A percentile compares a stretch with the other conserved stretches of the same genome.
phyloP scores from a whole-genome alignment of 192 early-diverging fungal species.

The Podila horticola region DNA sequence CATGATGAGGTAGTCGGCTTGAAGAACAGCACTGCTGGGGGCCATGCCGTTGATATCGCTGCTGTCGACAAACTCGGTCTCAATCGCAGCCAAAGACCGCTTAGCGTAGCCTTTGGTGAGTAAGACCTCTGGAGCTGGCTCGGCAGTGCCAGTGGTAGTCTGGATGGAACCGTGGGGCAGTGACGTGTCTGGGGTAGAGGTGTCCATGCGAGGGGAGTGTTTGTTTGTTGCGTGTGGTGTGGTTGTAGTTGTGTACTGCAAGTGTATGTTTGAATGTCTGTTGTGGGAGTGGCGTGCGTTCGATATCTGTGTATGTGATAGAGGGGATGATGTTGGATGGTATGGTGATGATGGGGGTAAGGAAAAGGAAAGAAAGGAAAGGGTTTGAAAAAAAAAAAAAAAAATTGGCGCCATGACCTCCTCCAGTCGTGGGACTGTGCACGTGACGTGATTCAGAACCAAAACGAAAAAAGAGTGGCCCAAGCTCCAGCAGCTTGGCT shows the following conservation, averaged over 20 bases:
- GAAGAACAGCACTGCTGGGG: slow-evolving; percentile 30
- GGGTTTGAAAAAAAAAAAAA: neutral
- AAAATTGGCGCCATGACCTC: neutral
- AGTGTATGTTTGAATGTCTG: neutral
- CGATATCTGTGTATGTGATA: neutral
- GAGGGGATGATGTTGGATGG: neutral
- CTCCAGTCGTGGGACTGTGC: no score
- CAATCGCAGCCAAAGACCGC: slow-evolving; percentile 32
- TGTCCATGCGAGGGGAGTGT: neutral
- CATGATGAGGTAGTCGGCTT: slow-evolving; percentile 30
- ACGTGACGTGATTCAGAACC: neutral
- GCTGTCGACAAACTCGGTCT: slow-evolving; percentile 38
- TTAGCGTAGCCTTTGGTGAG: slow-evolving; percentile 19
- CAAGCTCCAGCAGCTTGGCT: no score
- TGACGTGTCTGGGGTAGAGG: neutral
- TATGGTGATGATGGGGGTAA: neutral
- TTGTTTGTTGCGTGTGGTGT: neutral
- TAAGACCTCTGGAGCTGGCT: slow-evolving; percentile 18
- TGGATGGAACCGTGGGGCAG: neutral
- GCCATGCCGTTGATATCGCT: slow-evolving; percentile 36
- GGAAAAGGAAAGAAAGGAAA: neutral
- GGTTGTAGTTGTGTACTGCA: neutral
- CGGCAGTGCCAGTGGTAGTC: neutral
- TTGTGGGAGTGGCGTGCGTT: neutral
- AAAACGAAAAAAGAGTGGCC: neutral